These are phyloP conservation scores for Thelonectria blattea DNA, from an alignment of 2,329 filamentous ascomycete species.

Conservation along the genomic window DNA sequence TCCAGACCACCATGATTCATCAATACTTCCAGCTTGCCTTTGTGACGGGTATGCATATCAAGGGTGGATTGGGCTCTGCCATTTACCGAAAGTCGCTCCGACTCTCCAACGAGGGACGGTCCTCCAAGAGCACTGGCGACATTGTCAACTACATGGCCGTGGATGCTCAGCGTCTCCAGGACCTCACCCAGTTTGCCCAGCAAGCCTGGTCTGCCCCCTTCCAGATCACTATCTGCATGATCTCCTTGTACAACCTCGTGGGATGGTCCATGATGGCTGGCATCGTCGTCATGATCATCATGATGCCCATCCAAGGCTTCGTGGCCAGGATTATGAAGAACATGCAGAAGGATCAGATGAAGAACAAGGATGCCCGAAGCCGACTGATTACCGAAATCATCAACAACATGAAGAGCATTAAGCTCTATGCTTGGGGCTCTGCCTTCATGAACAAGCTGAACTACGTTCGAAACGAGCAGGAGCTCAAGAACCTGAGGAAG, in stretches of 20 bases:
- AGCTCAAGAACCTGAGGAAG: constrained; percentile 92
- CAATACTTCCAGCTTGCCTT: constrained; percentile 98
- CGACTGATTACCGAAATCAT: constrained; percentile 96
- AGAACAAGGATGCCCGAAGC: constrained; percentile 95
- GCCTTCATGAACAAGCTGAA: constrained; percentile 98
- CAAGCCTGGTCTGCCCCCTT: constrained; percentile 97
- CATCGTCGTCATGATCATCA: constrained; percentile 92
- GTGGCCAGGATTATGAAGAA: constrained; percentile 94
- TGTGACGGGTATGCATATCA: constrained; percentile 95
- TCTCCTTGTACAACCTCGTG: constrained; percentile 93
- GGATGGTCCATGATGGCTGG: constrained; percentile 95
- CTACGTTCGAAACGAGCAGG: constrained; percentile 92
- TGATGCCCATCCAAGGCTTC: constrained; percentile 94
- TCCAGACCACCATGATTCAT: constrained; percentile 89
- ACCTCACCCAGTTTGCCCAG: constrained; percentile 93
- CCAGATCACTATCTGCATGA: constrained; percentile 94
- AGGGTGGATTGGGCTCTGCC: constrained; percentile 84
- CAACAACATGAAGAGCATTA: constrained; percentile 99
- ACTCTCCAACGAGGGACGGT: constrained; percentile 90
- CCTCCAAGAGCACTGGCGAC: constrained; percentile 90
- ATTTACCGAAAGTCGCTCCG: constrained; percentile 93
- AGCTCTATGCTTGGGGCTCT: constrained; percentile 95
- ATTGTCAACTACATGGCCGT: constrained; percentile 99
- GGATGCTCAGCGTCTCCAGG: constrained; percentile 92
- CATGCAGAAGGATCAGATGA: constrained; percentile 96